A percentile compares a stretch with the other conserved stretches of the same genome.
These are phyloP conservation scores for Hymenoscyphus albidus DNA, from an alignment of 2,329 filamentous ascomycete genomes.

Conservation along the genomic window DNA sequence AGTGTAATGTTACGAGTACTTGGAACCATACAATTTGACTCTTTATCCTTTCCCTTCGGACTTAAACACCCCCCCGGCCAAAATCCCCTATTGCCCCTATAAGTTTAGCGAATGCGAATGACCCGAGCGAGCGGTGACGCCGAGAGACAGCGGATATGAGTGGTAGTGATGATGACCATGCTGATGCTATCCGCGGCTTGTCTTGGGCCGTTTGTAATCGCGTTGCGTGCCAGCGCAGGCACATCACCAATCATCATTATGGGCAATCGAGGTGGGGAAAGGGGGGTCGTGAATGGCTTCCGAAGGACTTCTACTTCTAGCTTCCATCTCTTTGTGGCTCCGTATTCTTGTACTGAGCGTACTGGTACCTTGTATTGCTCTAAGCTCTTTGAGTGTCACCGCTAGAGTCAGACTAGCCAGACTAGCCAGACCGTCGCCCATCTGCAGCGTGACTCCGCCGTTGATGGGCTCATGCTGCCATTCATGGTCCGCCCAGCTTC, in stretches of 20 bases:
- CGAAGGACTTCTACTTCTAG: background rate
- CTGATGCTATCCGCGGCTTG: background rate
- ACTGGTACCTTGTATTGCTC: background rate
- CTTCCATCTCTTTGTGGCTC: background rate
- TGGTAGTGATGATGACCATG: slow-evolving; percentile 2
- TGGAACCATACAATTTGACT: too few species aligned
- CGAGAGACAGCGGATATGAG: background rate
- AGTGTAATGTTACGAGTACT: too few species aligned
- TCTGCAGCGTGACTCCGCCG: background rate
- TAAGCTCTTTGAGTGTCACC: background rate
- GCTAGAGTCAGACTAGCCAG: background rate
- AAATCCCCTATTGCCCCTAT: too few species aligned
- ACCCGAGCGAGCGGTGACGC: background rate
- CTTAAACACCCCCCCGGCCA: too few species aligned
- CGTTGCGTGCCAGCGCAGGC: slow-evolving; percentile 4
- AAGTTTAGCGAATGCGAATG: background rate
- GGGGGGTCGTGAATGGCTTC: too few species aligned
- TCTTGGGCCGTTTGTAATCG: slow-evolving; percentile 6
- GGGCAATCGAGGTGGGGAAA: too few species aligned
- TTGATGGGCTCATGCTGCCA: background rate
- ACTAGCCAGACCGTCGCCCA: background rate
- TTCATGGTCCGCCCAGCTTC: background rate
- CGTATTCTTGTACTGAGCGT: too few species aligned
- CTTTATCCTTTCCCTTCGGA: too few species aligned
- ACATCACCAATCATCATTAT: background rate